Base-by-base conservation (phyloP, 2,329 filamentous ascomycete genomes). In the Scedosporium apiospermum region DNA sequence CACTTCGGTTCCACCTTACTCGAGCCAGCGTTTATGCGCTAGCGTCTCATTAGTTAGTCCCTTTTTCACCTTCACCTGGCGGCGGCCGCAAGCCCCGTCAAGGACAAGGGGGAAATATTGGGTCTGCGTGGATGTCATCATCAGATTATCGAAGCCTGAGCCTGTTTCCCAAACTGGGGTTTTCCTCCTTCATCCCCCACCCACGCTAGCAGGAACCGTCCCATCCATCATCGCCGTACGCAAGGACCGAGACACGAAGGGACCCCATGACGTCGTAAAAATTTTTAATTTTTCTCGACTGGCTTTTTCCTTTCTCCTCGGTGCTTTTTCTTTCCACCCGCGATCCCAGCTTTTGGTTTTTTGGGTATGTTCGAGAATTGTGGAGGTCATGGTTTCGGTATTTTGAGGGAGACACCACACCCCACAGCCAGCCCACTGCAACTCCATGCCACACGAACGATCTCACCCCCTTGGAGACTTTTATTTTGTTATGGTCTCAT, bases 401-500 rank as follows among this genome's bases (percentile, higher is more conserved):
- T 23, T 55, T 55, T 23, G 18, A 55, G 44, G 44, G 44, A 49
- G 7, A 6, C 18, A 21, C 18, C 51, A 23, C 21, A 27, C 51
- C 51, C 51, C 18, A 18, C 18, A 18, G 51, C 51, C 23, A 5
- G 16, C 21, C 51, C 51, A 10, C 51, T 23, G 18, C 12, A 16
- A 23, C 51, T 23, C 21, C 6, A 23, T 55, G 18, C 12, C 18
- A 55, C 21, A 23, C 51, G 5, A 26, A 27, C n/a, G 7, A 55
- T 23, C 18, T 23, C 51, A 18, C 51, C 51, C 18, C 18, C 49
- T 21, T 12, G 6, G 23, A 55, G 51, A 55, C 23, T 55, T 55
- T 55, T 55, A 55, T 55, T 55, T 55, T 55, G 51, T 55, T 55
- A 27, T 55, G 51, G 51, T 55, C 51, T 55, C 51, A 23, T 55